These are phyloP conservation scores for Dendrobium huoshanense DNA, from an alignment of 106 monocot species.

Conservation along the genomic window DNA sequence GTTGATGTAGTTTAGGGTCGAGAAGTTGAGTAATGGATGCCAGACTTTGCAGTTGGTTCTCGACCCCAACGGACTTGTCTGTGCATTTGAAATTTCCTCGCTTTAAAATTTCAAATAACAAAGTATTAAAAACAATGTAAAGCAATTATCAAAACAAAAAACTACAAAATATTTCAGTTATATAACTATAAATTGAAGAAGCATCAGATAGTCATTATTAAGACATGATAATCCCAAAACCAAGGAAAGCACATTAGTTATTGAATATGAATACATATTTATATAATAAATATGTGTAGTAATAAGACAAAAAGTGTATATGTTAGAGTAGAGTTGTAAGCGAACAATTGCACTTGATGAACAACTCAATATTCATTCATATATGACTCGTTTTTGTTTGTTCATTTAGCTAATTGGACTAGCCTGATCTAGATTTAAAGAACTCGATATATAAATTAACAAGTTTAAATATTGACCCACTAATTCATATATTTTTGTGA, in stretches of 20 bases:
- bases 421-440: not conserved
- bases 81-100: slow-evolving; percentile 98
- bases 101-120: slow-evolving; percentile 60
- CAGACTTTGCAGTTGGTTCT: slow-evolving; percentile 76
- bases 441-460: not conserved
- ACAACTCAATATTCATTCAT: no score
- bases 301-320: not conserved
- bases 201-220: not conserved
- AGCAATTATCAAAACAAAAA: slow-evolving; percentile 7
- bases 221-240: not conserved
- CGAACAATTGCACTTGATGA: no score
- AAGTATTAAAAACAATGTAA: slow-evolving; percentile 16
- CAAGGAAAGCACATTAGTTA: not conserved
- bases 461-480: not conserved
- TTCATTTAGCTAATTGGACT: no score
- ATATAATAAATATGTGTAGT: not conserved
- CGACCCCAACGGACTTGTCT: slow-evolving; percentile 79
- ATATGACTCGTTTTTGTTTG: no score
- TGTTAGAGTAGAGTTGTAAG: no score
- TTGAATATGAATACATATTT: not conserved
- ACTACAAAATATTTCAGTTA: not conserved
- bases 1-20: slow-evolving; percentile 89
- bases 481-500: no score
- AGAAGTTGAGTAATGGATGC: slow-evolving; percentile 82
- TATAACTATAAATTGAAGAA: not conserved